Evolutionary conservation across 2,329 filamentous ascomycete species (phyloP).

Genomic region (Cyanodermella asteris): DNA sequence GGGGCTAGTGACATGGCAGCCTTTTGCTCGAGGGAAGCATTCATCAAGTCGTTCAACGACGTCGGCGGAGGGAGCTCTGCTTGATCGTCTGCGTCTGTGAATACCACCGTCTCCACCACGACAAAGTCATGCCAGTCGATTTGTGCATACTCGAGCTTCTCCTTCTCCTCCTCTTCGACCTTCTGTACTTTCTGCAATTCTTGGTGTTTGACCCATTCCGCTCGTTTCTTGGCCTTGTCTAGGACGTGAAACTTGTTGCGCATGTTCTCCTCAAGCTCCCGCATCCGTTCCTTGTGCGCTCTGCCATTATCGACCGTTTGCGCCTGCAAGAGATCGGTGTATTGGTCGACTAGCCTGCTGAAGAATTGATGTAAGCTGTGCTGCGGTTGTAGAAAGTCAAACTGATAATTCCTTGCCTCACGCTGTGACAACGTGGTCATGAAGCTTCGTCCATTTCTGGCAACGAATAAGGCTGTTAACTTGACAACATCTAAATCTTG

Average conservation of each 20-base stretch:
- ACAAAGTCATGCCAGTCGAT: constrained; percentile 98
- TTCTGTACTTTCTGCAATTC: constrained; percentile 72
- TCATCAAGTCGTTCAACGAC: constrained; percentile 75
- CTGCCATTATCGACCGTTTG: constrained; percentile 48
- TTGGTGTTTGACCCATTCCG: constrained; percentile 69
- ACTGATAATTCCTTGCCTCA: constrained; percentile 79
- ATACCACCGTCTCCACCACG: constrained; percentile 83
- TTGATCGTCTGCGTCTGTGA: constrained; percentile 72
- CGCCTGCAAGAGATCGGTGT: constrained; percentile 53
- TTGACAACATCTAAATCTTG: constrained; percentile 58
- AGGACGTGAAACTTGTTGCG: constrained; percentile 63
- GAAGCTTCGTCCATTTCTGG: constrained; percentile 78
- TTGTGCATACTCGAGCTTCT: constrained; percentile 54
- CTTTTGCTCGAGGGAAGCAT: constrained; percentile 84
- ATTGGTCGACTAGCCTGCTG: constrained; percentile 78
- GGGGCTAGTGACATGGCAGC: constrained; percentile 70
- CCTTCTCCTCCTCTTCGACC: constrained; percentile 67
- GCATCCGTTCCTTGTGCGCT: constrained; percentile 48
- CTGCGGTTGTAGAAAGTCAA: constrained; percentile 85
- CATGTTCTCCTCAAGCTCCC: constrained; percentile 51
- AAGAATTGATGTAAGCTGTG: constrained; percentile 96
- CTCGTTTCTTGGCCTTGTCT: constrained; percentile 59
- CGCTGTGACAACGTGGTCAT: constrained; percentile 77
- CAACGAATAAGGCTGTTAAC: constrained; percentile 75
- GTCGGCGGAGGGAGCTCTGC: constrained; percentile 73